phyloP scores from a whole-genome alignment of 371 early-diverging fungal genomes.

The Mortierella sp. region DNA sequence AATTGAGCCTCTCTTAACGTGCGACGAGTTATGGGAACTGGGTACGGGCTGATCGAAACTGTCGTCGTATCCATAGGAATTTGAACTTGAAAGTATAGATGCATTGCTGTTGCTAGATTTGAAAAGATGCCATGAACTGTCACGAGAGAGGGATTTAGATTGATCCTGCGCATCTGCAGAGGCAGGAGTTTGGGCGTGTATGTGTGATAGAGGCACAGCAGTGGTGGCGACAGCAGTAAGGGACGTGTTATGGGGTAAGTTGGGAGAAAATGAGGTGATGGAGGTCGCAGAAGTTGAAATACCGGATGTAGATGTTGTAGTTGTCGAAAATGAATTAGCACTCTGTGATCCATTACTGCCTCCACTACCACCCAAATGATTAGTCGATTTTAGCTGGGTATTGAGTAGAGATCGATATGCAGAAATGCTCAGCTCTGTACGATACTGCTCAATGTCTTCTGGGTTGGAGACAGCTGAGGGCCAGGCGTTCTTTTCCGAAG shows the following conservation, averaged over 20 bases:
- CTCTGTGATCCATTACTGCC: conserved; percentile 21
- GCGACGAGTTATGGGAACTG: conserved; percentile 23
- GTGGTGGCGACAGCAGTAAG: background rate
- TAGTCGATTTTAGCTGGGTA: conserved; percentile 31
- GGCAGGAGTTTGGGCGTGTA: conserved; percentile 12
- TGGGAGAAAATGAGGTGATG: conserved; percentile 15
- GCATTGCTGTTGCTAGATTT: conserved; percentile 32
- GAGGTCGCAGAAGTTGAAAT: conserved; percentile 16
- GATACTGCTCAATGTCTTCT: conserved; percentile 54
- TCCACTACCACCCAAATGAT: conserved; percentile 12
- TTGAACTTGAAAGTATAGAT: conserved; percentile 26
- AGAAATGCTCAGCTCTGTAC: conserved; percentile 52
- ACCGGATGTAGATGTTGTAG: conserved; percentile 12
- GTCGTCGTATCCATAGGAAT: conserved; percentile 35
- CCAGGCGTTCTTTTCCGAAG: conserved; percentile 44
- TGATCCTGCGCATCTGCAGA: conserved; percentile 21
- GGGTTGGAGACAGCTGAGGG: conserved; percentile 29
- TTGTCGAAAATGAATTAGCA: conserved; percentile 13
- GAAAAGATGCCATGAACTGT: conserved; percentile 35
- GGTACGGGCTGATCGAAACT: conserved; percentile 14
- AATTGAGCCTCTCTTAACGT: conserved; percentile 37
- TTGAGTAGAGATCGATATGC: conserved; percentile 53
- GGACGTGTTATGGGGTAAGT: background rate
- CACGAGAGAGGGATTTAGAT: conserved; percentile 18
- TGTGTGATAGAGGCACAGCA: background rate